Conservation (phyloP, 176 grass and related monocot genomes). For the Dendrocalamus sinicus region DNA sequence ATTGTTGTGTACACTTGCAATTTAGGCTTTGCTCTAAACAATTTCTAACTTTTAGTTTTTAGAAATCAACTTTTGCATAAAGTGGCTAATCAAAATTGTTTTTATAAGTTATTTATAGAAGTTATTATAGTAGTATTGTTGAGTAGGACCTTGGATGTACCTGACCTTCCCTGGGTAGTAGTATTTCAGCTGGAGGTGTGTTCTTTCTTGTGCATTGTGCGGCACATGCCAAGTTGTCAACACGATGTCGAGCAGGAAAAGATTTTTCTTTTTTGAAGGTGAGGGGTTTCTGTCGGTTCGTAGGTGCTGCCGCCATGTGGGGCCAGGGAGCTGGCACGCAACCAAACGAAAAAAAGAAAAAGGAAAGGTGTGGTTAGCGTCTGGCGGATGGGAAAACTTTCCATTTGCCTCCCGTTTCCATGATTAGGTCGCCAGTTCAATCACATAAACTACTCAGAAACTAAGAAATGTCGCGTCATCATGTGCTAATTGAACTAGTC, state of each 20-base stretch:
- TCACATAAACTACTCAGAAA: conserved; percentile 46
- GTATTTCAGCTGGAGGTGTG: background rate
- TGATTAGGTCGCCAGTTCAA: conserved; percentile 66
- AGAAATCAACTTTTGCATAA: no score
- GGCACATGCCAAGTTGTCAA: conserved; percentile 54
- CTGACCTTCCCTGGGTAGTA: background rate
- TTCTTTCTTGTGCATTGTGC: conserved; percentile 38
- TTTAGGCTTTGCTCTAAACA: no score
- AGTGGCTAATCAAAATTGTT: no score
- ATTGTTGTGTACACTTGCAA: conserved; percentile 31
- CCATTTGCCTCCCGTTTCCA: conserved; percentile 34
- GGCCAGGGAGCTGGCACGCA: conserved; percentile 33
- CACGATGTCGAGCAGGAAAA: conserved; percentile 31
- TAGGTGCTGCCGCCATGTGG: conserved; percentile 54
- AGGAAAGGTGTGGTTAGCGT: conserved; percentile 8
- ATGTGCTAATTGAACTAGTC: conserved; percentile 46
- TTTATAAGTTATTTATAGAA: no score
- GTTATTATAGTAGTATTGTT: no score
- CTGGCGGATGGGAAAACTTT: conserved; percentile 42
- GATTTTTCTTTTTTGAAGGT: background rate
- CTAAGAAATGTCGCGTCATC: conserved; percentile 48
- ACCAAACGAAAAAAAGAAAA: conserved; percentile 39
- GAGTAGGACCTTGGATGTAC: background rate
- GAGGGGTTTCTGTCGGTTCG: conserved; percentile 47
- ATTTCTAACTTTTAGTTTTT: no score